These are phyloP conservation scores for Ceratobasidium sp. DNA, from an alignment of 1,284 basidiomycete genomes.

Conservation along the genomic window DNA sequence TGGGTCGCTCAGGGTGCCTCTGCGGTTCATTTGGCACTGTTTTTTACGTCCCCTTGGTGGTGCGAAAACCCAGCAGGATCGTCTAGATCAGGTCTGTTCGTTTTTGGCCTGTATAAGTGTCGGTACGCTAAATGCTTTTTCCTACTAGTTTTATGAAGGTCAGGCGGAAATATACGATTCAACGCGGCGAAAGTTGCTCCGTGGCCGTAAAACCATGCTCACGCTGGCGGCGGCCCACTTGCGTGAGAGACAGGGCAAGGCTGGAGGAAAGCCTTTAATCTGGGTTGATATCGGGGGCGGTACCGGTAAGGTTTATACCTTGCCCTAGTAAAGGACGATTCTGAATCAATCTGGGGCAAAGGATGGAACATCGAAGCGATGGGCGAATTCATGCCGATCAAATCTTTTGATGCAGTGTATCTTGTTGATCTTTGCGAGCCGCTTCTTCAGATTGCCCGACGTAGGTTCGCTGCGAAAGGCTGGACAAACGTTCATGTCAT, in stretches of 20 bases:
- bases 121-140: not conserved
- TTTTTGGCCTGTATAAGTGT: not conserved
- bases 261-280: slow-evolving; percentile 62
- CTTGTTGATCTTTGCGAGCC: slow-evolving; percentile 80
- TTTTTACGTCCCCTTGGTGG: slow-evolving; percentile 35
- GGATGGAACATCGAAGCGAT: slow-evolving; percentile 86
- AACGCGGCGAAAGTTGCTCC: slow-evolving; percentile 65
- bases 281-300: slow-evolving; percentile 88
- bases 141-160: slow-evolving; percentile 63
- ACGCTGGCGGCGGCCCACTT: slow-evolving; percentile 74
- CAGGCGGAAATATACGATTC: slow-evolving; percentile 76
- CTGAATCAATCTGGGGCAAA: slow-evolving; percentile 41
- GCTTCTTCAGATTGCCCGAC: slow-evolving; percentile 72
- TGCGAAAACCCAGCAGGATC: slow-evolving; percentile 28
- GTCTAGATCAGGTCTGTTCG: slow-evolving; percentile 35
- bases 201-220: slow-evolving; percentile 76
- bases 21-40: slow-evolving; percentile 35
- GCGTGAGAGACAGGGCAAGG: slow-evolving; percentile 53
- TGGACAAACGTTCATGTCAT: slow-evolving; percentile 80
- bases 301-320: slow-evolving; percentile 57
- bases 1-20: not conserved
- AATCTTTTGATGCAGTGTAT: slow-evolving; percentile 74
- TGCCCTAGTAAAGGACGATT: not conserved
- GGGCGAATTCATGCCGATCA: slow-evolving; percentile 72
- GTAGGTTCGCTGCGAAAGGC: slow-evolving; percentile 70